Conservation (phyloP, 2,329 filamentous ascomycete genomes). For the Fusarium pseudonygamai region DNA sequence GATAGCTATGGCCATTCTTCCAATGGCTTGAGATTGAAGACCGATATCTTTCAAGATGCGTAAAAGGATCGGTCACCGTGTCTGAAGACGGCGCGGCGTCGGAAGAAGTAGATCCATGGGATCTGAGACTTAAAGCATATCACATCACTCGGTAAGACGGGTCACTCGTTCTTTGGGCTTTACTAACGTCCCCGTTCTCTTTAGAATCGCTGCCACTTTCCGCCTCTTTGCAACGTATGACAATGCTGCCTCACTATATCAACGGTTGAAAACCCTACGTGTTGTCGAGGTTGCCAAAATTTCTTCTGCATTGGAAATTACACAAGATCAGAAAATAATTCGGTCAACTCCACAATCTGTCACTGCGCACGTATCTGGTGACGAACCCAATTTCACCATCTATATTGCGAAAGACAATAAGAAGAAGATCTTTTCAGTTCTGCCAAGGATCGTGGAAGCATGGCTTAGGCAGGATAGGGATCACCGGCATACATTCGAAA, state of each 20-base stretch:
- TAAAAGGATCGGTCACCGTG: no score
- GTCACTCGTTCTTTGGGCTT: background rate
- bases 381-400: background rate
- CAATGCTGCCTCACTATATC: background rate
- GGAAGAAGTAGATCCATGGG: background rate
- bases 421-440: fast-evolving
- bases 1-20: no score
- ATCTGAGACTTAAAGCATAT: conserved; percentile 14
- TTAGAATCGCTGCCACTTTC: background rate
- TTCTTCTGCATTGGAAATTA: background rate
- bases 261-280: background rate
- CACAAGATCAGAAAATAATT: background rate
- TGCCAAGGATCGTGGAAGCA: background rate
- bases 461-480: background rate
- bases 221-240: background rate
- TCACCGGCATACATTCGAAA: background rate
- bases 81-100: no score
- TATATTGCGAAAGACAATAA: background rate
- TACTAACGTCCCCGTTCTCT: no score
- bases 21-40: no score
- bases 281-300: background rate
- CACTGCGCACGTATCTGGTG: background rate
- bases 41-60: no score
- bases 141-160: conserved; percentile 17
- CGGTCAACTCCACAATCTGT: background rate